Evolutionary conservation across 148 eudicot genomes (phyloP), one percentile per base, ranked within the genome.

Genomic region (Pharnaceum exiguum): DNA sequence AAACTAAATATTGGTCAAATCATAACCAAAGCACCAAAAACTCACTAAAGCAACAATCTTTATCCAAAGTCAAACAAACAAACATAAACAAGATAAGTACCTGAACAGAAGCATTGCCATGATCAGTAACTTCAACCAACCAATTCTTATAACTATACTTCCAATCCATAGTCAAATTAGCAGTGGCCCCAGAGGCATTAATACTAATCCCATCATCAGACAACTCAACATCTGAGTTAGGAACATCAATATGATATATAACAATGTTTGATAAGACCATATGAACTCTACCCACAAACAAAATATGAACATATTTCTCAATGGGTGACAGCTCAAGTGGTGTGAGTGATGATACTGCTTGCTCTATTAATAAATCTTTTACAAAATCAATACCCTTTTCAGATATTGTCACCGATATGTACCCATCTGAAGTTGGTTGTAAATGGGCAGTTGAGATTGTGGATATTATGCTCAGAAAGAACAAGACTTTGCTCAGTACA

Each of bases 101-200:
- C 96, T 79, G 71, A 70, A 91, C 80, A 68, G 77, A 75, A 54
- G 96, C 96, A 10, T 71, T 66, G 16, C 98, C 98, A 23, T 73
- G 57, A 77, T 91, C 98, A 10, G 94, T 69, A 64, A 91, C 71
- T 43, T 66, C 35, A 75, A 81, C 59, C 46, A 82, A 48, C 98
- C 94, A 88, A 75, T 79, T 75, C 24, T 66, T 72, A 66, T 91
- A 91, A 49, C 77, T 67, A 72, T 93, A 93, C 44, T 72, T 66
- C 98, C 98, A 93, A 63, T 76, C 71, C 89, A 93, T 77, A 27
- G 71, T 81, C 86, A 93, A 66, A 74, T 81, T 70, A 7, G 88
- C 85, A 61, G 79, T 76, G 11, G 90, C 79, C 7, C 77, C 83
- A 22, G 82, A 70, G 32, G 77, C 86, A 23, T 32, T 64, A 9